These are phyloP conservation scores for Trametopsis cervina DNA, from an alignment of 768 basidiomycete species.

Conservation along the genomic window DNA sequence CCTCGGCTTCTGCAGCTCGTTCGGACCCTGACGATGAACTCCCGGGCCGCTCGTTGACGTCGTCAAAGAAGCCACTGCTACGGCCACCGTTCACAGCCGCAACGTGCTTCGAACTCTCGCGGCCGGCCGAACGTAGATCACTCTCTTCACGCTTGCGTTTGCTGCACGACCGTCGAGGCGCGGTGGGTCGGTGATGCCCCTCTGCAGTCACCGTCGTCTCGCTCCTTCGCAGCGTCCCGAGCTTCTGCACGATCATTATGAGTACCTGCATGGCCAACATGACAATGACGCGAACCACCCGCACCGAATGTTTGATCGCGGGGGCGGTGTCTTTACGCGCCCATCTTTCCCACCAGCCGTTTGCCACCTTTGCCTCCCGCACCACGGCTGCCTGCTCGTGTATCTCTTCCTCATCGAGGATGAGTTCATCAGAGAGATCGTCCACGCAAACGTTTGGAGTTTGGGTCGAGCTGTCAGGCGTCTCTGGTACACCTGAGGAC, in stretches of 20 bases:
- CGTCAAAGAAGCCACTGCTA: constrained; percentile 7
- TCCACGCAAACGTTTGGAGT: constrained; percentile 9
- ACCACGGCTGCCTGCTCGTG: constrained; percentile 19
- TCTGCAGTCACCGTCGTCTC: constrained; percentile 43
- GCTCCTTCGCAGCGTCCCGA: constrained; percentile 31
- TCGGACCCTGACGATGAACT: constrained; percentile 7
- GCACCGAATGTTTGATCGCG: constrained; percentile 7
- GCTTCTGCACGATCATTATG: constrained; percentile 20
- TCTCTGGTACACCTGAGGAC: constrained; percentile 29
- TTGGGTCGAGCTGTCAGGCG: constrained; percentile 20
- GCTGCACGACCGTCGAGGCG: constrained; percentile 9
- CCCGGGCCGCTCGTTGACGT: constrained; percentile 16
- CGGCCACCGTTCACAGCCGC: constrained; percentile 14
- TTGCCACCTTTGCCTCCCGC: constrained; percentile 29
- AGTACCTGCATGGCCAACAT: not conserved
- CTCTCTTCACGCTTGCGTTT: constrained; percentile 13
- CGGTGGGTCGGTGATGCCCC: constrained; percentile 28
- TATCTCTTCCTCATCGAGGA: constrained; percentile 20
- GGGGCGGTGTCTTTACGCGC: constrained; percentile 23
- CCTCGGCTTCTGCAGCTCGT: not conserved
- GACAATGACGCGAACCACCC: constrained; percentile 1
- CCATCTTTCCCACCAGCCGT: constrained; percentile 50
- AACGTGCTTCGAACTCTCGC: constrained; percentile 16
- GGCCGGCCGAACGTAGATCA: constrained; percentile 19
- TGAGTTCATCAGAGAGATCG: constrained; percentile 13